Base-by-base conservation (phyloP, 2,329 filamentous ascomycete species). In the Colletotrichum scovillei region DNA sequence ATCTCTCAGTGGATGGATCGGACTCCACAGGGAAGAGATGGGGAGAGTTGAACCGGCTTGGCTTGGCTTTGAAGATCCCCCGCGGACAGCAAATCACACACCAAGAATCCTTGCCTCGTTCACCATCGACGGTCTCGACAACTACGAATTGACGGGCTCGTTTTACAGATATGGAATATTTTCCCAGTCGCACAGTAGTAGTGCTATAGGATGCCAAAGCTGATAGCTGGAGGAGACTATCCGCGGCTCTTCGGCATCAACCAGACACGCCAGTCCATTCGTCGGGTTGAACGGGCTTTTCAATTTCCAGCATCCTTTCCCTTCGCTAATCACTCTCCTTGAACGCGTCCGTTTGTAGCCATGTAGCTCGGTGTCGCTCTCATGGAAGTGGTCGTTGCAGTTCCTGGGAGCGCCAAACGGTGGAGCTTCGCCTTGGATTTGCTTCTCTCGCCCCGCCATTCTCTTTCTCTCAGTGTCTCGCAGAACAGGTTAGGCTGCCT, bases 61-160 rank as follows among this genome's bases (percentile, higher is more conserved):
- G 26, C 70, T 70, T 70, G 59, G 70, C 70, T 60, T 32, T 70
- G 65, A 53, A 60, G 55, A 60, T 64, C 30, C 68, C 68, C 63
- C 68, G 30, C 55, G 53, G 35, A 14, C 11, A 30, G 22, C 52
- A 49, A 22, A 46, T 22, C 60, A 38, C 26, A 28, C 42, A 24
- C 8, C 30, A n/a, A 52, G 42, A n/a, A 30, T 49, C 42, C 8
- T 22, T 49, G 42, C 16, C 16, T 16, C 6, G 14, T 19, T 42
- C 38, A 42, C 38, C 38, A 6, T 19, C 6, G 32, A 35, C 11
- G 38, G 38, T 14, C 38, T 42, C 16, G 38, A 42, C 32, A 35
- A 35, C 11, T 35, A 12, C 32, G 32, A 12, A 35, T 8, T 35
- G 32, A 35, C 32, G 32, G 32, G 38, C 38, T 42, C 16, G 16